These are phyloP conservation scores for Theobroma grandiflorum DNA, from an alignment of 441 rosid genomes.

Conservation along the genomic window DNA sequence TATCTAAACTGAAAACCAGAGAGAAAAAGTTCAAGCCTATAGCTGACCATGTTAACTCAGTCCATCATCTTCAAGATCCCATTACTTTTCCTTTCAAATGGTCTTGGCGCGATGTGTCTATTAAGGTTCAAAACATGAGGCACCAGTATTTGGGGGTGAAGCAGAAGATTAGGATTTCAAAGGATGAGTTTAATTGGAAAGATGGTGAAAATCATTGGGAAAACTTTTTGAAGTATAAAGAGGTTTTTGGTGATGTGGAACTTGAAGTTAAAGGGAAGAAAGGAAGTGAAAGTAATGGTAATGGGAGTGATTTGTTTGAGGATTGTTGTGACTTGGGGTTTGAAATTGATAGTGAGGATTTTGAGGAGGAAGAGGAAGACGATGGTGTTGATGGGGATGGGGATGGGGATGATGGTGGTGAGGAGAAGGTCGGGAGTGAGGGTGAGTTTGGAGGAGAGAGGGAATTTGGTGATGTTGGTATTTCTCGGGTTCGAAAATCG, in stretches of 20 bases:
- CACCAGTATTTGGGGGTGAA: slow-evolving; percentile 84
- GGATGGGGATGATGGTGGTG: slow-evolving; percentile 42
- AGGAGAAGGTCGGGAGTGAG: slow-evolving; percentile 35
- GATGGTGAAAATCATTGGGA: slow-evolving; percentile 86
- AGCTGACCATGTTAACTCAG: slow-evolving; percentile 75
- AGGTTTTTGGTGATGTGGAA: slow-evolving; percentile 84
- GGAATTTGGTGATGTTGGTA: slow-evolving; percentile 43
- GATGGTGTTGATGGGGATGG: slow-evolving; percentile 47
- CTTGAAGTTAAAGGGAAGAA: slow-evolving; percentile 65
- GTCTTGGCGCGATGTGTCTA: slow-evolving; percentile 85
- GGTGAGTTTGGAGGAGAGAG: slow-evolving; percentile 42
- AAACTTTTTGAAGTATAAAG: slow-evolving; percentile 72
- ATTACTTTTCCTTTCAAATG: slow-evolving; percentile 68
- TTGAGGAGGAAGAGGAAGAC: slow-evolving; percentile 57
- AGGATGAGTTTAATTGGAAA: slow-evolving; percentile 66
- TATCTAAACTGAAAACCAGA: slow-evolving; percentile 73
- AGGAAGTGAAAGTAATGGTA: slow-evolving; percentile 35
- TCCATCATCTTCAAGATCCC: slow-evolving; percentile 69
- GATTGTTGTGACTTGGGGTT: slow-evolving; percentile 65
- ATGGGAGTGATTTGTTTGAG: slow-evolving; percentile 53
- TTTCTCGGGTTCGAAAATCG: slow-evolving; percentile 33
- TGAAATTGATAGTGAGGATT: slow-evolving; percentile 60
- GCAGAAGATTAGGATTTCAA: slow-evolving; percentile 71
- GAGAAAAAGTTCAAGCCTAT: slow-evolving; percentile 81
- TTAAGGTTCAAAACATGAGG: slow-evolving; percentile 83